Percentiles rank a stretch among this genome's conserved stretches.
Conservation (phyloP, 768 basidiomycete genomes). For the Podaxis sp. region DNA sequence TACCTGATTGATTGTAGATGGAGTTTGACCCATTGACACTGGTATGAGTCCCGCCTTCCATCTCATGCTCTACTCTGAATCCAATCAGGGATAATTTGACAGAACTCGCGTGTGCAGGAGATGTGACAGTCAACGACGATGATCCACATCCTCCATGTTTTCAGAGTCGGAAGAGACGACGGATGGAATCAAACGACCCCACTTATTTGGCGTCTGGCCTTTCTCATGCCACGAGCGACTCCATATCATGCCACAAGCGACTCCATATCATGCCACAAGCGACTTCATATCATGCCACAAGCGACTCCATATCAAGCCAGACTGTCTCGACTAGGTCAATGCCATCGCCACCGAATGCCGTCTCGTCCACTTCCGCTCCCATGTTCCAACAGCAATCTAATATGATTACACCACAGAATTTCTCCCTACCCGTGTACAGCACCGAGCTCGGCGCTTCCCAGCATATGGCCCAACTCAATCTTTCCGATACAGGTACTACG, state of each 20-base stretch:
- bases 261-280: too few relatives aligned
- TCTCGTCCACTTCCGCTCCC: slow-evolving; percentile 15
- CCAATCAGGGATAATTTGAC: slow-evolving; percentile 32
- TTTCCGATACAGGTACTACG: slow-evolving; percentile 25
- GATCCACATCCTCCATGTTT: background rate
- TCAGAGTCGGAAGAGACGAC: slow-evolving; percentile 17
- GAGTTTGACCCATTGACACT: slow-evolving; percentile 37
- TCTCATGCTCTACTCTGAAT: background rate
- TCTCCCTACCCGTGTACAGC: slow-evolving; percentile 52
- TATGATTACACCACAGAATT: slow-evolving; percentile 21
- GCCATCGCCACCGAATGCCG: background rate
- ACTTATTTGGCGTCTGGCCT: background rate
- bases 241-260: too few relatives aligned
- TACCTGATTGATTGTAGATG: slow-evolving; percentile 28
- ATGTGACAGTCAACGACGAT: slow-evolving; percentile 24
- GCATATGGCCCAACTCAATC: slow-evolving; percentile 40
- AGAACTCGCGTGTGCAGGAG: slow-evolving; percentile 36
- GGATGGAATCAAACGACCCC: slow-evolving; percentile 15
- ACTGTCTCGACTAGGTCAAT: background rate
- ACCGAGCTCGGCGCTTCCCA: slow-evolving; percentile 57
- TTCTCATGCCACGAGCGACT: too few relatives aligned
- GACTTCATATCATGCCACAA: background rate
- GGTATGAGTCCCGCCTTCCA: slow-evolving; percentile 23
- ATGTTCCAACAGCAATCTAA: slow-evolving; percentile 10
- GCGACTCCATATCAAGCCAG: background rate